Evolutionary conservation across 768 basidiomycete genomes (phyloP).

Genomic region (Chalciporus pseudorubinellus): DNA sequence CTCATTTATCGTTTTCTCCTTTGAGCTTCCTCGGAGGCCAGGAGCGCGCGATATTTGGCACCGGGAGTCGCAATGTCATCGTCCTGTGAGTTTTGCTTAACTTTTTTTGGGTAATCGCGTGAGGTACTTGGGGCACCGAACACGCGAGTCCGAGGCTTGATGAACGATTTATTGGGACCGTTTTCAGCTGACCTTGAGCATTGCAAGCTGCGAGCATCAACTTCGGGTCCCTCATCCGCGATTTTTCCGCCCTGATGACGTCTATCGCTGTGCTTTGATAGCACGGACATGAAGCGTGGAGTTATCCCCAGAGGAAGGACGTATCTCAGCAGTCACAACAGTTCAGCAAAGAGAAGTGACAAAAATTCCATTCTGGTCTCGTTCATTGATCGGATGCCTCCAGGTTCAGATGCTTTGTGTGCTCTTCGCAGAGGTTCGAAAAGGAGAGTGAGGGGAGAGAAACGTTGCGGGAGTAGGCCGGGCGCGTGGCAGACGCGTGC

Average conservation of each 20-base stretch:
- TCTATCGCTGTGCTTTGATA: neutral
- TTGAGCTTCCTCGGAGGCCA: slow-evolving; percentile 9
- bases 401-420: slow-evolving; percentile 5
- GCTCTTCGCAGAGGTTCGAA: neutral
- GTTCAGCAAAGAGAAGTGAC: neutral
- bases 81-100: neutral
- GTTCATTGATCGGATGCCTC: neutral
- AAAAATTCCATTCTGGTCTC: slow-evolving; percentile 1
- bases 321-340: neutral
- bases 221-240: neutral
- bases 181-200: slow-evolving; percentile 3
- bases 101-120: slow-evolving; percentile 4
- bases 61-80: neutral
- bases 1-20: neutral
- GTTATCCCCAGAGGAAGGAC: neutral
- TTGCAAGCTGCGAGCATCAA: neutral
- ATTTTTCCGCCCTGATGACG: neutral
- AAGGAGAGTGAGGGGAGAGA: neutral
- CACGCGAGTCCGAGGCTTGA: slow-evolving; percentile 14
- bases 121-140: neutral
- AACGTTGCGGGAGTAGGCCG: slow-evolving; percentile 8
- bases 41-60: neutral
- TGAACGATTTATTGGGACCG: slow-evolving; percentile 1
- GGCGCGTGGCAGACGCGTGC: slow-evolving; percentile 27
- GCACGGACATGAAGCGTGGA: slow-evolving; percentile 12